These are phyloP conservation scores for Rehmannia glutinosa DNA, from an alignment of 257 asterid genomes.

Conservation along the genomic window DNA sequence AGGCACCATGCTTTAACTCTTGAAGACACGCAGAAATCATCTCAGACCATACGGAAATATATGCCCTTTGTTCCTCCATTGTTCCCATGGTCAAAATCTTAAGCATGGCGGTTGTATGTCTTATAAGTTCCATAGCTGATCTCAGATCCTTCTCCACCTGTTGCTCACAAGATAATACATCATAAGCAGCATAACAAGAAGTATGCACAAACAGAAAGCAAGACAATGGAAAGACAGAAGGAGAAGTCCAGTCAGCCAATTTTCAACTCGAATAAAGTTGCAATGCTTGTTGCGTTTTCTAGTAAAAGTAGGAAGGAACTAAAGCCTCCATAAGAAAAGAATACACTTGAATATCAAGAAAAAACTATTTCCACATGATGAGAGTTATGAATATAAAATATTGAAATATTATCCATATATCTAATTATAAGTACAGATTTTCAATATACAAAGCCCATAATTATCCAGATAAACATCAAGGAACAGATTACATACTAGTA, in stretches of 20 bases:
- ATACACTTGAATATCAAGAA: neutral
- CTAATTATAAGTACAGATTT: constrained; percentile 1
- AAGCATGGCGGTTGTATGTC: constrained; percentile 56
- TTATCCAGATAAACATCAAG: constrained; percentile 5
- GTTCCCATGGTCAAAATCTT: constrained; percentile 59
- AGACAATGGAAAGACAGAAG: constrained; percentile 9
- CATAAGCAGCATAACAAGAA: constrained; percentile 7
- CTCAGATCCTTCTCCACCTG: constrained; percentile 64
- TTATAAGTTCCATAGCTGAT: constrained; percentile 54
- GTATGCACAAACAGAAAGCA: constrained; percentile 2
- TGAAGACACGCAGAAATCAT: constrained; percentile 53
- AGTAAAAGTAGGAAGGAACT: neutral
- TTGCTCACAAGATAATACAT: constrained; percentile 20
- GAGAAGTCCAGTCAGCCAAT: constrained; percentile 9
- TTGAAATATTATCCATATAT: constrained; percentile 4
- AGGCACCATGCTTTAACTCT: constrained; percentile 72
- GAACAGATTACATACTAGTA: constrained; percentile 38
- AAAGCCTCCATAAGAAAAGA: neutral
- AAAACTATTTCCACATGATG: neutral
- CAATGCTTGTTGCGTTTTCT: neutral
- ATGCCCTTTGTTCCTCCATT: constrained; percentile 43
- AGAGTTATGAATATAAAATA: neutral
- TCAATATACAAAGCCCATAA: neutral
- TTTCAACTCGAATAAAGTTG: constrained; percentile 4
- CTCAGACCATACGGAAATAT: constrained; percentile 60